These are phyloP conservation scores for Fragaria ananassa DNA, from an alignment of 306 rosid species.

Conservation along the genomic window DNA sequence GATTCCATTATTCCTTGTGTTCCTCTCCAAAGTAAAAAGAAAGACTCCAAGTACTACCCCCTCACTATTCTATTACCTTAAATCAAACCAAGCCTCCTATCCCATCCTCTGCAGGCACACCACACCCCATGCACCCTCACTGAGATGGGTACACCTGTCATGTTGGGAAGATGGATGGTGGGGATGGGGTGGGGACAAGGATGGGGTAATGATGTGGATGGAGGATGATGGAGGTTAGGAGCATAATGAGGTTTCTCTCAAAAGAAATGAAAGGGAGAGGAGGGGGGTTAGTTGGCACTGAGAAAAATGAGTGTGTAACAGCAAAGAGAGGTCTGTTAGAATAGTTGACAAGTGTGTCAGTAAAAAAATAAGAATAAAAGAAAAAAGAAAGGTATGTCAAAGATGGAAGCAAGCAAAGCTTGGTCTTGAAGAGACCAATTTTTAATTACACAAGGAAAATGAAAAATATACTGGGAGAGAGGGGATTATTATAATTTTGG, in stretches of 20 bases:
- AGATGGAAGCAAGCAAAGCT: constrained; percentile 60
- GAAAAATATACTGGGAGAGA: neutral
- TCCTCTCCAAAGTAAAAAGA: constrained; percentile 34
- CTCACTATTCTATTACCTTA: constrained; percentile 27
- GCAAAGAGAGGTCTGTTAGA: constrained; percentile 58
- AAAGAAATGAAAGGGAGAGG: constrained; percentile 37
- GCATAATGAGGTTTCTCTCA: constrained; percentile 45
- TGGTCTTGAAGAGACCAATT: constrained; percentile 77
- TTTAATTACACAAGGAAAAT: constrained; percentile 6
- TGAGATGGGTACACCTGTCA: constrained; percentile 37
- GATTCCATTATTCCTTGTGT: constrained; percentile 97
- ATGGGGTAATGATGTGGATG: constrained; percentile 39
- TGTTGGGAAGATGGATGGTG: neutral
- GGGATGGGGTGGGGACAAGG: constrained; percentile 33
- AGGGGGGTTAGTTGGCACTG: constrained; percentile 57
- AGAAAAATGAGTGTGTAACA: constrained; percentile 85
- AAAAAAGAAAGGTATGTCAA: constrained; percentile 39
- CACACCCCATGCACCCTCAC: neutral
- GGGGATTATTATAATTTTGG: neutral
- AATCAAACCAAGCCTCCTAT: constrained; percentile 12
- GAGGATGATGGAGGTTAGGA: constrained; percentile 61
- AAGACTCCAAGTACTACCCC: constrained; percentile 30
- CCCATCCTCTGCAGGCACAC: constrained; percentile 28
- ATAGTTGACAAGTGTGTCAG: constrained; percentile 97
- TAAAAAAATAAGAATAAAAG: constrained; percentile 37